phyloP scores from a whole-genome alignment of 2,329 filamentous ascomycete species.

The Teratosphaeria epicoccoides region DNA sequence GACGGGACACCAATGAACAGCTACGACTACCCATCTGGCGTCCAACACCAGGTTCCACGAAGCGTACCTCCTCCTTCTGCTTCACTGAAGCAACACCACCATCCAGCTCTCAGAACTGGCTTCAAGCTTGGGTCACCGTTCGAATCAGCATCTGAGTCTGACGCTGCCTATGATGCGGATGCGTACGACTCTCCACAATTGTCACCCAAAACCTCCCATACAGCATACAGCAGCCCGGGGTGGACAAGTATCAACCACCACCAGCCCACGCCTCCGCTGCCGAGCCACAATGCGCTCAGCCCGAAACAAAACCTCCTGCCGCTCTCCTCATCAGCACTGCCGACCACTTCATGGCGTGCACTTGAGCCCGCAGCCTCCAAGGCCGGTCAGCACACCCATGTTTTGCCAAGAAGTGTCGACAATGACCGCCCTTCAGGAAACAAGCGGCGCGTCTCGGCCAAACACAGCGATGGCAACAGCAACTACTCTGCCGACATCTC shows the following conservation, averaged over 20 bases:
- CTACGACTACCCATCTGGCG: slow-evolving; percentile 1
- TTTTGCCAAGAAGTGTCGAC: neutral
- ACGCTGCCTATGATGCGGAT: slow-evolving; percentile 6
- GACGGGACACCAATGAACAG: slow-evolving; percentile 3
- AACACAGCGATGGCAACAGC: neutral
- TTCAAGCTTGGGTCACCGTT: slow-evolving; percentile 20
- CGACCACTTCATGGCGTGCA: slow-evolving; percentile 12
- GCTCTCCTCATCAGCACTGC: slow-evolving; percentile 7
- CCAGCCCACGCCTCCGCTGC: slow-evolving; percentile 3
- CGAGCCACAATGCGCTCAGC: slow-evolving; percentile 4
- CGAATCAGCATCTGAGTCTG: slow-evolving; percentile 8
- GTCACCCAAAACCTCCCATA: slow-evolving; percentile 19
- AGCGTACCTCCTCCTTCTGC: slow-evolving; percentile 8
- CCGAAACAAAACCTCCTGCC: slow-evolving; percentile 10
- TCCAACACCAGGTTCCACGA: slow-evolving; percentile 9
- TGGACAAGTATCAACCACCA: slow-evolving; percentile 21
- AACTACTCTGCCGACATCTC: slow-evolving; percentile 3
- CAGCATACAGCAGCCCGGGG: neutral
- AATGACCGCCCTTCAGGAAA: neutral
- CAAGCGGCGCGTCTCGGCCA: slow-evolving; percentile 9
- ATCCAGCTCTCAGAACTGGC: slow-evolving; percentile 8
- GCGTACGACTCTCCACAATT: slow-evolving; percentile 14
- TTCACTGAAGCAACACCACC: slow-evolving; percentile 3
- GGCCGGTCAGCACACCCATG: neutral
- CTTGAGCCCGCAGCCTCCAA: slow-evolving; percentile 2